A percentile compares a stretch with the other conserved stretches of the same genome.
phyloP scores from a whole-genome alignment of 2,329 filamentous ascomycete species.

The Aspergillus fijiensis region DNA sequence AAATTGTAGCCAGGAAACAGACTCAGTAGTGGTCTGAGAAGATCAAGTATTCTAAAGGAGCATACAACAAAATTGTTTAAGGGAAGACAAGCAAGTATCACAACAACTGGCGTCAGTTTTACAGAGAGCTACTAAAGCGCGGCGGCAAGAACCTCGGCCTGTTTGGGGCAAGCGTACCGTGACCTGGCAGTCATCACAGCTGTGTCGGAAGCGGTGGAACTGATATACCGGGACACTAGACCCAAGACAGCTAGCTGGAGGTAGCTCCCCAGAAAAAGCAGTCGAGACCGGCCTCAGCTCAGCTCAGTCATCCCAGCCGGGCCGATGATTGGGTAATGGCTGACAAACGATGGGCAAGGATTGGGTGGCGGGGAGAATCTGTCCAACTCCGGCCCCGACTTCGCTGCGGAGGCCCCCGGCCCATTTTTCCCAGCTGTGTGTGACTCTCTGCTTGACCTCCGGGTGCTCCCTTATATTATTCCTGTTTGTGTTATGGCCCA shows the following conservation, averaged over 20 bases:
- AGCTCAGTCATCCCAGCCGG: neutral
- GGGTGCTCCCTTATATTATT: neutral
- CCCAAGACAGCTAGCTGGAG: neutral
- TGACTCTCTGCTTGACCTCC: neutral
- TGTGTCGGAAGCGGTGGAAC: neutral
- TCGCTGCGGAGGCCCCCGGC: slow-evolving; percentile 8
- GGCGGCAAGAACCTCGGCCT: no score
- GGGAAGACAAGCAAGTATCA: neutral
- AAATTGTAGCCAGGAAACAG: neutral
- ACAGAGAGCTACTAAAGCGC: no score
- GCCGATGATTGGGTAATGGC: neutral
- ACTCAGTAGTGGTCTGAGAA: no score
- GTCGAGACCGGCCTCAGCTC: neutral
- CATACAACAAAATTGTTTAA: neutral
- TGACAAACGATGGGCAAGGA: slow-evolving; percentile 6
- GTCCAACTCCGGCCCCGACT: slow-evolving; percentile 10
- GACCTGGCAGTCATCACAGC: neutral
- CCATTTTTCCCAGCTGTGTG: slow-evolving; percentile 5
- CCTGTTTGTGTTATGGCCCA: neutral
- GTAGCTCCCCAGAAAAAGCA: neutral
- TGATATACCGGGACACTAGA: neutral
- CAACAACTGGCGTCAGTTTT: no score
- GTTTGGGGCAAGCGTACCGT: neutral
- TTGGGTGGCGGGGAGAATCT: slow-evolving; percentile 4
- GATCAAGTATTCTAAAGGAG: neutral